These are phyloP conservation scores for Acrocalymma vagum DNA, from an alignment of 2,329 filamentous ascomycete genomes.

Conservation along the genomic window DNA sequence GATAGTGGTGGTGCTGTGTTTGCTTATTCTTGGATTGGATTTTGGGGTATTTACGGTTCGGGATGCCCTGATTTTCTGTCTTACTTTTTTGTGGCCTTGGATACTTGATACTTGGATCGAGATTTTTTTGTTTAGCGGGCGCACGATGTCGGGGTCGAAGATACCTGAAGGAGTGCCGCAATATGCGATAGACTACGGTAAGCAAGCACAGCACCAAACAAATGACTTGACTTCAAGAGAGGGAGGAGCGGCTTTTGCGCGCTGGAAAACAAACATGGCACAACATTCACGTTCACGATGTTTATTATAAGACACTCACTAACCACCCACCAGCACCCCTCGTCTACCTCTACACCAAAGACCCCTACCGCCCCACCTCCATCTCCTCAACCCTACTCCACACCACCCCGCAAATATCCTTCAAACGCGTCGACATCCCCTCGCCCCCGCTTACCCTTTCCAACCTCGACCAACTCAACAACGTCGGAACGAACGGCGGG, in stretches of 20 bases:
- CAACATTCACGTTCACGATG: not conserved
- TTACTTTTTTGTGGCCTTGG: too few relatives aligned
- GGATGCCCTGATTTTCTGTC: too few relatives aligned
- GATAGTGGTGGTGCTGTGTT: too few relatives aligned
- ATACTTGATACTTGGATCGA: too few relatives aligned
- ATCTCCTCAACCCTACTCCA: conserved; percentile 46
- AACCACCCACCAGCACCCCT: conserved; percentile 42
- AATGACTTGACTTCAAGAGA: not conserved
- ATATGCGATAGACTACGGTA: conserved; percentile 37
- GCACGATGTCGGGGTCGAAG: too few relatives aligned
- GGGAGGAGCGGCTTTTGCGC: not conserved
- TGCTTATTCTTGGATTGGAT: too few relatives aligned
- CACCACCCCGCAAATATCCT: conserved; percentile 44
- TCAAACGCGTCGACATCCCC: conserved; percentile 11
- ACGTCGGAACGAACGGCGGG: conserved; percentile 20
- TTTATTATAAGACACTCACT: conserved; percentile 3
- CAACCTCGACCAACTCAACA: conserved; percentile 50
- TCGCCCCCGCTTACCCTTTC: conserved; percentile 41
- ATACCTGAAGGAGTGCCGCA: conserved; percentile 32
- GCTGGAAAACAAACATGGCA: not conserved
- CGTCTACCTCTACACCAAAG: conserved; percentile 48
- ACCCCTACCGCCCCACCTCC: conserved; percentile 51
- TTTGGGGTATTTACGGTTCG: too few relatives aligned
- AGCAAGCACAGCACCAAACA: conserved; percentile 5
- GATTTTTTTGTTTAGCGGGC: too few relatives aligned